Evolutionary conservation across 1,284 basidiomycete species (phyloP).

Genomic region (Kalmanozyma brasiliensis): DNA sequence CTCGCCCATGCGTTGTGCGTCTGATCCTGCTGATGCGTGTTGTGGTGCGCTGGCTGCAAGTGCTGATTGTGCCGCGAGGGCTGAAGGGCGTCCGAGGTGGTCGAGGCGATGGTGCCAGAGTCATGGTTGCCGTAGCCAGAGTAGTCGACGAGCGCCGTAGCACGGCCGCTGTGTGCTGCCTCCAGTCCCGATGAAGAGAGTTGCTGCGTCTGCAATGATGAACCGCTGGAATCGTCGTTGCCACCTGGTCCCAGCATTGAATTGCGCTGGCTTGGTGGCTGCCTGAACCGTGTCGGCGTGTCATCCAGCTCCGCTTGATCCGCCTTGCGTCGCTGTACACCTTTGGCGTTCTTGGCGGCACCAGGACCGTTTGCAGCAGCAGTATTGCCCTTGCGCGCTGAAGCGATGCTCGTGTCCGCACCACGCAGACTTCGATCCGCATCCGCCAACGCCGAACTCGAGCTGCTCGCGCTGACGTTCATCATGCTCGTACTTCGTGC

Average conservation of each 20-base stretch:
- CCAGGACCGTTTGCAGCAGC: conserved; percentile 6
- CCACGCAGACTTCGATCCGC: conserved; percentile 29
- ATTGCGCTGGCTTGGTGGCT: conserved; percentile 31
- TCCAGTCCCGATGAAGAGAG: conserved; percentile 34
- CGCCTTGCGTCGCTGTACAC: conserved; percentile 32
- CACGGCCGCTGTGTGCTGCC: conserved; percentile 35
- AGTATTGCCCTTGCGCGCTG: conserved; percentile 16
- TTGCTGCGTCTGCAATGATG: conserved; percentile 38
- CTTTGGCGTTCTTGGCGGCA: conserved; percentile 18
- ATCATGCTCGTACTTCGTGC: conserved; percentile 27
- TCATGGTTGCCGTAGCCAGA: conserved; percentile 35
- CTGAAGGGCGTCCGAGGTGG: conserved; percentile 28
- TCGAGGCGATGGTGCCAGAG: conserved; percentile 32
- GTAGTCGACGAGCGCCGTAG: conserved; percentile 31
- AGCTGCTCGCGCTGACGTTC: conserved; percentile 29
- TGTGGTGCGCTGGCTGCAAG: conserved; percentile 38
- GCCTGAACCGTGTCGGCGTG: conserved; percentile 40
- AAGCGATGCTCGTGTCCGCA: conserved; percentile 21
- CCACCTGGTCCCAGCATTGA: conserved; percentile 30
- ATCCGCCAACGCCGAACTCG: conserved; percentile 32
- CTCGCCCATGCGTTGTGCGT: conserved; percentile 39
- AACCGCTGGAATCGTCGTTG: conserved; percentile 15
- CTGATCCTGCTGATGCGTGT: conserved; percentile 31
- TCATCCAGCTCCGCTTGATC: conserved; percentile 48
- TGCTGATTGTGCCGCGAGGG: conserved; percentile 38